Percentiles rank a stretch among this genome's conserved stretches.
Conservation (phyloP, 805 yeast genomes). For the Torulaspora quercuum region DNA sequence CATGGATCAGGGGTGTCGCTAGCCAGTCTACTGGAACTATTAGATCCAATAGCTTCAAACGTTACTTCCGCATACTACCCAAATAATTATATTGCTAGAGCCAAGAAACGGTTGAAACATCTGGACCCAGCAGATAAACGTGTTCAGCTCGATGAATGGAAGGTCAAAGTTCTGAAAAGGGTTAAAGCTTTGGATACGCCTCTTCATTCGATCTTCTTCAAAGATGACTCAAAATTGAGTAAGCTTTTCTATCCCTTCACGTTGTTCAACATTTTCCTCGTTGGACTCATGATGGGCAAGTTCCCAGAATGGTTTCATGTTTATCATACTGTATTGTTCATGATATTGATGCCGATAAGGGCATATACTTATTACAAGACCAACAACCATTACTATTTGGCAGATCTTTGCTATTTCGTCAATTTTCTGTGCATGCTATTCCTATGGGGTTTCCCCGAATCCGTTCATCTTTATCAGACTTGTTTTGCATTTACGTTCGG, state of each 20-base stretch:
- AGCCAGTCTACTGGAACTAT: slow-evolving; percentile 25
- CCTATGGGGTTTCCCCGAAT: slow-evolving; percentile 79
- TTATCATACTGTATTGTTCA: slow-evolving; percentile 60
- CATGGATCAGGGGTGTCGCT: slow-evolving; percentile 17
- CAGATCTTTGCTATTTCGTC: slow-evolving; percentile 91
- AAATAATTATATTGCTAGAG: slow-evolving; percentile 14
- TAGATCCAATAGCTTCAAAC: slow-evolving; percentile 33
- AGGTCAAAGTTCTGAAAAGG: slow-evolving; percentile 20
- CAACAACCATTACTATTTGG: slow-evolving; percentile 80
- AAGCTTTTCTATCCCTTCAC: slow-evolving; percentile 78
- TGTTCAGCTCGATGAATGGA: slow-evolving; percentile 26
- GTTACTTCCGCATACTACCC: slow-evolving; percentile 19
- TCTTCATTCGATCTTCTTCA: slow-evolving; percentile 34
- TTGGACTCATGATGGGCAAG: slow-evolving; percentile 75
- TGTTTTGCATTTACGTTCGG: slow-evolving; percentile 88
- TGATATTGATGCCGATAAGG: slow-evolving; percentile 75
- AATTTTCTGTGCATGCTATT: slow-evolving; percentile 64
- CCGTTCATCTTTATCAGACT: slow-evolving; percentile 68
- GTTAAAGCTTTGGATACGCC: slow-evolving; percentile 30
- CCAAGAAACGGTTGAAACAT: slow-evolving; percentile 14
- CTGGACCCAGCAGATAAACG: slow-evolving; percentile 16
- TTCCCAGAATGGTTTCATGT: slow-evolving; percentile 75
- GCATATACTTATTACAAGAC: slow-evolving; percentile 75
- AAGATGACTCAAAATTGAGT: slow-evolving; percentile 54
- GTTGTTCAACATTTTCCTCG: slow-evolving; percentile 58